Evolutionary conservation across 805 yeast species (phyloP), one percentile per base, ranked within the genome.

Genomic region (Barnettozyma californica): DNA sequence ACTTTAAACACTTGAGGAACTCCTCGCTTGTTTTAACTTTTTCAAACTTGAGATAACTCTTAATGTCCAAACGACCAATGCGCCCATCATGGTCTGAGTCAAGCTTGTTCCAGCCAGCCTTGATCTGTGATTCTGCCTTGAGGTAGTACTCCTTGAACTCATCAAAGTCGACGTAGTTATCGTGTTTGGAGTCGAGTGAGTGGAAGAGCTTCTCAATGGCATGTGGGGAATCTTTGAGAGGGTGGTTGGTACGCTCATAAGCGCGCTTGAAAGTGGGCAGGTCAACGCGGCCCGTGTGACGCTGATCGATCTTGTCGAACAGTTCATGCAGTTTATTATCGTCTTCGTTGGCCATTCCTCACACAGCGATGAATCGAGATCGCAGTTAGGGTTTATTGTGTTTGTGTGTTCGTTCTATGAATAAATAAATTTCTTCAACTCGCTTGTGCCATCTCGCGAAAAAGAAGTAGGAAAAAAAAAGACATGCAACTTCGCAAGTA

Each of bases 41-140:
- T 19, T 49, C 44, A 20, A 49, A 49, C 4, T 70, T 66, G 13
- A 91, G 68, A 56, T 92, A 95, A 20, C 67, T 71, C 36, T 76
- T 75, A 43, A 92, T 78, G 58, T 91, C 97, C 1, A 72, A 69
- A 40, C 78, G 72, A 41, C 79, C 78, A 31, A 90, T 73, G 50
- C 65, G 76, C 1, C 96, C 96, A 61, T 87, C 95, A 44, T 80
- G 69, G 58, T 88, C 88, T 37, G 68, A 67, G 64, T 88, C 96
- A 35, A 88, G 75, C 48, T 70, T 77, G 45, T 71, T 68, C 63
- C 89, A 88, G 0, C 95, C 94, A 39, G 67, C 68, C 33, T 74
- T 73, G 48, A 88, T 84, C 60, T 86, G 92, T 14, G 70, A 67
- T 59, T 89, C 96, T 1, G 95, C 88, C 14, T 72, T 71, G 9